These are phyloP conservation scores for Claviceps sp. DNA, from an alignment of 2,329 filamentous ascomycete species.

Conservation along the genomic window DNA sequence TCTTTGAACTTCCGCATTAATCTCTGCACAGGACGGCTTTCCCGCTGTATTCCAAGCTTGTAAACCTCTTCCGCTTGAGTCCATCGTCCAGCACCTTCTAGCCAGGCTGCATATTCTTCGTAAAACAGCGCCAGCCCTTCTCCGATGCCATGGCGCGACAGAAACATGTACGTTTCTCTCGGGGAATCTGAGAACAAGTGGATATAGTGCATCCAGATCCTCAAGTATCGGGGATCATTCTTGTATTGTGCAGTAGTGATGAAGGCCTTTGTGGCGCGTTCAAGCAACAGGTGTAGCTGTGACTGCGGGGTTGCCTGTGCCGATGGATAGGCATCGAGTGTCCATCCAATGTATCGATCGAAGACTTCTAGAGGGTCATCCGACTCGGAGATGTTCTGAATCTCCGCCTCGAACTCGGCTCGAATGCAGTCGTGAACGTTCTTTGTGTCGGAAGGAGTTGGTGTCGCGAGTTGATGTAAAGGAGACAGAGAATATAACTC, in stretches of 20 bases:
- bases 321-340: slow-evolving; percentile 84
- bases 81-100: slow-evolving; percentile 75
- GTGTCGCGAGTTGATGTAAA: slow-evolving; percentile 42
- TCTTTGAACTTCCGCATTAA: slow-evolving; percentile 82
- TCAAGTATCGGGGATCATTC: slow-evolving; percentile 87
- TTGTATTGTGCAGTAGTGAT: slow-evolving; percentile 77
- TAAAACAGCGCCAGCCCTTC: slow-evolving; percentile 84
- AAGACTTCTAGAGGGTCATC: slow-evolving; percentile 94
- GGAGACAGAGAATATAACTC: slow-evolving; percentile 62
- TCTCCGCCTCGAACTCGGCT: slow-evolving; percentile 74
- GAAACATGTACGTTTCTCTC: slow-evolving; percentile 81
- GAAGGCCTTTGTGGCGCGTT: slow-evolving; percentile 85
- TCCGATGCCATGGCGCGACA: slow-evolving; percentile 78
- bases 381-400: slow-evolving; percentile 65
- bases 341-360: slow-evolving; percentile 96
- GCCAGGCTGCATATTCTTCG: slow-evolving; percentile 89
- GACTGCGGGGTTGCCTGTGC: slow-evolving; percentile 85
- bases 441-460: slow-evolving; percentile 58
- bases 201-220: slow-evolving; percentile 90
- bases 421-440: slow-evolving; percentile 69
- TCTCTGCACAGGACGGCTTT: slow-evolving; percentile 69
- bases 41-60: slow-evolving; percentile 73
- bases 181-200: slow-evolving; percentile 86
- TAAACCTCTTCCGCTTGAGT: slow-evolving; percentile 90
- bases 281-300: slow-evolving; percentile 76